Base-by-base conservation (phyloP, 1,139 yeast species). In the Candida tunisiensis region DNA sequence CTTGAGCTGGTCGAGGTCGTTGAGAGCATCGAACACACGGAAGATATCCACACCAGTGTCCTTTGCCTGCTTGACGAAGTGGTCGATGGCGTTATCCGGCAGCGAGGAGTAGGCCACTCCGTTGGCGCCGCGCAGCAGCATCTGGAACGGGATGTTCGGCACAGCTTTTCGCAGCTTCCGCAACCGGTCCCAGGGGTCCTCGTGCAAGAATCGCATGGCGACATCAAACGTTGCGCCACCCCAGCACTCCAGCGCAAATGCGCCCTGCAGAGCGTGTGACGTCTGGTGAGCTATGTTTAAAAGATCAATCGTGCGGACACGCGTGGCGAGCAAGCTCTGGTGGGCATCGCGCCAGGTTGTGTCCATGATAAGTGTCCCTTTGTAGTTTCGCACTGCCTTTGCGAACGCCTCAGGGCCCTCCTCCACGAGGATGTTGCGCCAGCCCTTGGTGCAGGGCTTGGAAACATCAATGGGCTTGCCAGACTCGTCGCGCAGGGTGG, bases 261-360 rank as follows among this genome's bases (percentile, higher is more conserved):
- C 92, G 33, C 92, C 91, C 37, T 77, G 59, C 43, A 83, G 59
- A 13, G 94, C 98, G 49, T 78, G 74, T 2, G 95, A 80, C 18
- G 99, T 88, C 29, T 92, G 70, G 32, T 85, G 88, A 15, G 98
- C 98, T 59, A 91, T 80, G 39, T 83, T 79, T 32, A 75, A 61
- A 46, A 88, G 61, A 53, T 88, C 99, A 44, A 78, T 68, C 16
- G 98, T 91, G 59, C 99, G 74, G 21, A 88, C 92, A 57, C 98
- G 77, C 24, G 98, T 91, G 6, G 99, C 99, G 44, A 88, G 65
- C 42, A 88, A 60, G n/a, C 96, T 83, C 63, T 88, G 99, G 57
- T 91, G 98, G 21, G 98, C 98, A 57, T 88, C 99, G 71, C 99
- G 80, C 99, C 99, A 88, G 10, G 99, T 88, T 30, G 99, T 88